Evolutionary conservation across 177 flowering plant genomes (phyloP).

Genomic region (Telopea speciosissima): DNA sequence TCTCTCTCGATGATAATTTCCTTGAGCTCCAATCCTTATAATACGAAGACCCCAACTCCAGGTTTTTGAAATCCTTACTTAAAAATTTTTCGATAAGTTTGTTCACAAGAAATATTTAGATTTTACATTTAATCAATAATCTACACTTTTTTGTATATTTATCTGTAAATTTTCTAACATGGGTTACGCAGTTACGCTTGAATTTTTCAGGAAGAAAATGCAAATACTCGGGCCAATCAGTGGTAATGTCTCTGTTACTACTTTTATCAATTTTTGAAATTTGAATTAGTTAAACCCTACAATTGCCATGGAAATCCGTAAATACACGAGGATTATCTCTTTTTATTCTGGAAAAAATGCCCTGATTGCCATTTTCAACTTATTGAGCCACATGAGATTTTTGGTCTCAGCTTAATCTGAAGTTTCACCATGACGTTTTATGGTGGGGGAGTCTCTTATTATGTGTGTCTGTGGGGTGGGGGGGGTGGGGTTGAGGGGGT

Average conservation of each 20-base stretch:
- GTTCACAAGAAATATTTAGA: neutral
- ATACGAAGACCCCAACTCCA: conserved; percentile 1
- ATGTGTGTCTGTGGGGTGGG: no score
- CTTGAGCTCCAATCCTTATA: neutral
- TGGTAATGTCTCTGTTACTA: conserved; percentile 6
- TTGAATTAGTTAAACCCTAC: neutral
- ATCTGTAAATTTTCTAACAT: neutral
- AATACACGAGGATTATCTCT: no score
- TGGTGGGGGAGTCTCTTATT: neutral
- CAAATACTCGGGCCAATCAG: conserved; percentile 17
- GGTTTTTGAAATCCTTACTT: neutral
- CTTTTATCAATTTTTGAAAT: neutral
- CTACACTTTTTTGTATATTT: neutral
- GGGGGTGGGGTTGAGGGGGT: no score
- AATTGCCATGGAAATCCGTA: neutral
- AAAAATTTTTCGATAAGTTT: neutral
- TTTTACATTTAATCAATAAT: no score
- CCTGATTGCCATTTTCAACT: neutral
- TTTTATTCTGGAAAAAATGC: neutral
- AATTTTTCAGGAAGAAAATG: conserved; percentile 3
- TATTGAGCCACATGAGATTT: neutral
- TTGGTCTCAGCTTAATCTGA: neutral
- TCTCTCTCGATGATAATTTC: neutral
- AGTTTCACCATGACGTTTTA: neutral
- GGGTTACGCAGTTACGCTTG: neutral